phyloP scores from a whole-genome alignment of 202 grass and related monocot genomes.

The Musa balbisiana region DNA sequence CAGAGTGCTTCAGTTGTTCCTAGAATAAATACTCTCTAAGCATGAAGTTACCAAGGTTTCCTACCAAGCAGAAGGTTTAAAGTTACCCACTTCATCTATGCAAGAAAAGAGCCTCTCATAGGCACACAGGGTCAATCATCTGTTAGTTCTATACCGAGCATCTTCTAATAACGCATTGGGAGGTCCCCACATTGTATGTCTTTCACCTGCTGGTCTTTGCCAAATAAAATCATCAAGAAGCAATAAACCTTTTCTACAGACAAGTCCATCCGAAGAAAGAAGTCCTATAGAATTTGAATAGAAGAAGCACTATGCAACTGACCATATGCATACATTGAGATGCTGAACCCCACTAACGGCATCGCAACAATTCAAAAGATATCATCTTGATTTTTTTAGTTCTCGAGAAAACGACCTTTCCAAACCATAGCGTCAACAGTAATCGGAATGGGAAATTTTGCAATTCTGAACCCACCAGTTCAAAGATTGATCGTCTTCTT shows the following conservation, averaged over 20 bases:
- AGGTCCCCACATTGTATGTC: slow-evolving; percentile 96
- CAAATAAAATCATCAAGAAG: background rate
- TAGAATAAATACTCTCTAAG: slow-evolving; percentile 30
- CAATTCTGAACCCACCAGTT: slow-evolving; percentile 29
- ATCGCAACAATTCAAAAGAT: slow-evolving; percentile 71
- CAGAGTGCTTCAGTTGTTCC: slow-evolving; percentile 75
- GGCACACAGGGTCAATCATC: slow-evolving; percentile 78
- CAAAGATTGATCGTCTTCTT: slow-evolving; percentile 34
- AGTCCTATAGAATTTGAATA: no score
- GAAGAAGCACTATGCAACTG: slow-evolving; percentile 39
- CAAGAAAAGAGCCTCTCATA: slow-evolving; percentile 89
- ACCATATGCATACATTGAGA: slow-evolving; percentile 93
- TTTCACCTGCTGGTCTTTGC: slow-evolving; percentile 89
- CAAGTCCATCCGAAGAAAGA: background rate
- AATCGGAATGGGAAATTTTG: no score
- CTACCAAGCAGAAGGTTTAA: no score
- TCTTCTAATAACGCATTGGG: slow-evolving; percentile 57
- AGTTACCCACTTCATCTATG: slow-evolving; percentile 64
- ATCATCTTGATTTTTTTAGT: slow-evolving; percentile 39
- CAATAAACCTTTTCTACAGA: background rate
- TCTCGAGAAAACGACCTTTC: no score
- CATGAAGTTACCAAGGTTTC: no score
- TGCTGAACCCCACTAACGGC: slow-evolving; percentile 86
- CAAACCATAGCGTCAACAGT: no score
- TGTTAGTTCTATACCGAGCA: slow-evolving; percentile 41